Conservation (phyloP, 2,329 filamentous ascomycete genomes). For the Arthroderma sp. region DNA sequence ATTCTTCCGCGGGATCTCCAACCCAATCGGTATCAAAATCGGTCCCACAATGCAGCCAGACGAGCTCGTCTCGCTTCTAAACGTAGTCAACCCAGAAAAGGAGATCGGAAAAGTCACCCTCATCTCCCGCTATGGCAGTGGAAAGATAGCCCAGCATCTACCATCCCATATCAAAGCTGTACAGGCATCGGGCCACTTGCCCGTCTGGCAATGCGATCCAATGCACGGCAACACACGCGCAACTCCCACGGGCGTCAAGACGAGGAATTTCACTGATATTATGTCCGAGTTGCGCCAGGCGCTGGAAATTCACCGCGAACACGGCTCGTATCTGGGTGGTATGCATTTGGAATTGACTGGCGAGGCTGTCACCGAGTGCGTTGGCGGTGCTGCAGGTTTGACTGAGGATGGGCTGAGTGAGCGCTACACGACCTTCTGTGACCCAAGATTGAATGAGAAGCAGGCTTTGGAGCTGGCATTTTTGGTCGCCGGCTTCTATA, state of each 20-base stretch:
- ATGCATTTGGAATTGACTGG: conserved; percentile 92
- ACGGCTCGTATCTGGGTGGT: conserved; percentile 77
- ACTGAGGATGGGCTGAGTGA: conserved; percentile 77
- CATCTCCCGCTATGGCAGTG: conserved; percentile 85
- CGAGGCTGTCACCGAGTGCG: conserved; percentile 90
- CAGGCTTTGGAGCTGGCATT: conserved; percentile 93
- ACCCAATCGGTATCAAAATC: conserved; percentile 93
- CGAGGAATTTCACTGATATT: conserved; percentile 79
- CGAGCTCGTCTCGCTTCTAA: conserved; percentile 67
- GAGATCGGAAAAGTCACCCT: conserved; percentile 90
- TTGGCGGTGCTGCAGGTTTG: conserved; percentile 76
- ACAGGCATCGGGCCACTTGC: conserved; percentile 58
- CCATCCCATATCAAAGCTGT: conserved; percentile 81
- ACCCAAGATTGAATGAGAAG: conserved; percentile 91
- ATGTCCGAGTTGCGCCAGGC: conserved; percentile 75
- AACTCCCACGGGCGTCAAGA: conserved; percentile 73
- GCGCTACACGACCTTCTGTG: conserved; percentile 93
- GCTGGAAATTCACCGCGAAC: conserved; percentile 67
- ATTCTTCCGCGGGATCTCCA: conserved; percentile 91
- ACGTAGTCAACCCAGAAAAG: conserved; percentile 67
- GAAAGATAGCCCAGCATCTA: conserved; percentile 60
- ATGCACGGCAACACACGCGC: conserved; percentile 76
- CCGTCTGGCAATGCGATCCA: conserved; percentile 97
- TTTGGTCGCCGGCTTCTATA: conserved; percentile 71
- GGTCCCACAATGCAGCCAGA: conserved; percentile 67